Evolutionary conservation across 2,329 filamentous ascomycete species (phyloP).

Genomic region (Fusarium sp.): DNA sequence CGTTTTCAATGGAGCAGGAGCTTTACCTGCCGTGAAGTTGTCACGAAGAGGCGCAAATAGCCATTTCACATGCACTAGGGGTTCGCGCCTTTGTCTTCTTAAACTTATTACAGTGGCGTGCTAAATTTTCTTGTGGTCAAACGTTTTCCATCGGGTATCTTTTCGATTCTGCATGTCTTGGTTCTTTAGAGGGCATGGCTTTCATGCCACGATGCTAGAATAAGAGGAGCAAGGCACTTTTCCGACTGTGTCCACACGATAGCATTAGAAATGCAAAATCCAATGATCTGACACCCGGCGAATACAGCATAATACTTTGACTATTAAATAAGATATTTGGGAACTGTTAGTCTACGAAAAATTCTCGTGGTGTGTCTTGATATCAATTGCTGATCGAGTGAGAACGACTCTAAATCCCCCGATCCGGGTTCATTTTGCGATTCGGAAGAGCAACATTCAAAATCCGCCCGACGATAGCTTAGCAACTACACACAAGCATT

Average conservation of each 20-base stretch:
- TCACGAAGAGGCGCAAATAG: background rate
- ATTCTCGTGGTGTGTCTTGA: background rate
- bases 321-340: no score
- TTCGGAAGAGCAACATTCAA: background rate
- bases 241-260: background rate
- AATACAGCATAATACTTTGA: fast-evolving
- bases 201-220: background rate
- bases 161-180: background rate
- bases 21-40: background rate
- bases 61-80: background rate
- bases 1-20: background rate
- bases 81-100: no score
- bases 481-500: background rate
- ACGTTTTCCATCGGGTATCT: background rate
- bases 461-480: background rate
- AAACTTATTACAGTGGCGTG: background rate
- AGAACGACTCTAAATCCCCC: background rate
- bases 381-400: background rate
- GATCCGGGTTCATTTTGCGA: background rate
- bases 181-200: background rate
- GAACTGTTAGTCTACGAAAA: fast-evolving
- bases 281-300: background rate
- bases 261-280: no score
- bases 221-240: background rate
- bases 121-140: no score